phyloP scores from a whole-genome alignment of 176 grass and related monocot species.

The Raddia distichophylla region DNA sequence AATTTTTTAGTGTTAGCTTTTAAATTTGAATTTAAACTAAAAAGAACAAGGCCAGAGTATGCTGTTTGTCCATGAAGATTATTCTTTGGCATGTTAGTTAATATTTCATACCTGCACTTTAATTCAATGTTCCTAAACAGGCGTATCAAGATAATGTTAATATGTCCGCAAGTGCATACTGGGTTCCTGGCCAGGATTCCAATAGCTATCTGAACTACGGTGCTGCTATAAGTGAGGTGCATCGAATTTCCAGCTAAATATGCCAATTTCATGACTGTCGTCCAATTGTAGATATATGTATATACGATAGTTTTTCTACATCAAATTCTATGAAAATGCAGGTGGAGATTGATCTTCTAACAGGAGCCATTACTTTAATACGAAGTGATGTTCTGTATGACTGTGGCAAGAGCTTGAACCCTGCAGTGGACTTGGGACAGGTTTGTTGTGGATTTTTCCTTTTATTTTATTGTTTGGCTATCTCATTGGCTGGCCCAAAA shows the following conservation, averaged over 20 bases:
- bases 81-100: too few relatives aligned
- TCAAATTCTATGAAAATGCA: slow-evolving; percentile 20
- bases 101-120: too few relatives aligned
- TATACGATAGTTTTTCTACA: not conserved
- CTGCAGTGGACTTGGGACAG: slow-evolving; percentile 81
- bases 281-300: not conserved
- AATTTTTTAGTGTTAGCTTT: too few relatives aligned
- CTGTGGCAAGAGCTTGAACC: slow-evolving; percentile 77
- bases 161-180: slow-evolving; percentile 66
- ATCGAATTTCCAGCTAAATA: not conserved
- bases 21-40: too few relatives aligned
- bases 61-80: not conserved
- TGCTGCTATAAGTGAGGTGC: slow-evolving; percentile 64
- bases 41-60: not conserved
- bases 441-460: slow-evolving; percentile 23
- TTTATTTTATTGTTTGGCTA: not conserved
- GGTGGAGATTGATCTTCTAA: slow-evolving; percentile 76
- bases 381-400: slow-evolving; percentile 66
- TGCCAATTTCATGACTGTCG: not conserved
- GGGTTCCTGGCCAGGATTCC: slow-evolving; percentile 51
- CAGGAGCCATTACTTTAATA: slow-evolving; percentile 60
- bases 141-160: slow-evolving; percentile 52
- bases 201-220: slow-evolving; percentile 70
- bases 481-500: too few relatives aligned
- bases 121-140: slow-evolving; percentile 27